Evolutionary conservation across 305 asterid species (phyloP), one percentile per base, ranked within the genome.

Genomic region (Petunia hybrid): DNA sequence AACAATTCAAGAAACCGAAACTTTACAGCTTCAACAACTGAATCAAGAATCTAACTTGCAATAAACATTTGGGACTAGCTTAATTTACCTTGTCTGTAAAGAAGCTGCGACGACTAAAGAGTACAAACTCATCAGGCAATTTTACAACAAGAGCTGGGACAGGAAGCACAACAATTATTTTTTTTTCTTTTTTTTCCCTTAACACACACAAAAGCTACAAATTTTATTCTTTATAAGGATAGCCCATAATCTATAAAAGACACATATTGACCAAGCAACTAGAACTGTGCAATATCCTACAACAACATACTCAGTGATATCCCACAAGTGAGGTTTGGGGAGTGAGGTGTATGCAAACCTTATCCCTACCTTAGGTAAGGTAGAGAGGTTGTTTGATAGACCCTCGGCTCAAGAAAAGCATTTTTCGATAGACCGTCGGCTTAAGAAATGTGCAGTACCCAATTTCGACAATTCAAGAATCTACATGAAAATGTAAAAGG

Each of bases 1-100:
- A 63, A 63, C 69, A 9, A 3, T 36, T 63, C 69, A 63, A 63
- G 16, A 63, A 63, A 63, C 43, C 1, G 13, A 35, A 53, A 8
- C 2, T 61, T 62, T 62, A 13, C 69, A 36, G 16, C 9, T 63
- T 63, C 42, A 4, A 63, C 69, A 63, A 35, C 69, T 63, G 14
- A 63, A 36, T 36, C 43, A 31, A 63, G 43, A 63, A 63, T 63
- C 43, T 10, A 63, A 63, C 43, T 63, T 36, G 43, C 36, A 7
- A 36, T 36, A 63, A 63, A 63, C 16, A 63, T 38, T 9, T 36
- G 69, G 68, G 69, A 63, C 69, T 36, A 36, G n/a, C 69, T 63
- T 3, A 62, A 31, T 8, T 31, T 31, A 22, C 64, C 36, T 5
- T 59, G 8, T 63, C 69, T 36, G 16, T 8, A 36, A 63, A 63